Evolutionary conservation across 2,329 filamentous ascomycete species (phyloP).

Genomic region (Alternaria novae-zelandiae): DNA sequence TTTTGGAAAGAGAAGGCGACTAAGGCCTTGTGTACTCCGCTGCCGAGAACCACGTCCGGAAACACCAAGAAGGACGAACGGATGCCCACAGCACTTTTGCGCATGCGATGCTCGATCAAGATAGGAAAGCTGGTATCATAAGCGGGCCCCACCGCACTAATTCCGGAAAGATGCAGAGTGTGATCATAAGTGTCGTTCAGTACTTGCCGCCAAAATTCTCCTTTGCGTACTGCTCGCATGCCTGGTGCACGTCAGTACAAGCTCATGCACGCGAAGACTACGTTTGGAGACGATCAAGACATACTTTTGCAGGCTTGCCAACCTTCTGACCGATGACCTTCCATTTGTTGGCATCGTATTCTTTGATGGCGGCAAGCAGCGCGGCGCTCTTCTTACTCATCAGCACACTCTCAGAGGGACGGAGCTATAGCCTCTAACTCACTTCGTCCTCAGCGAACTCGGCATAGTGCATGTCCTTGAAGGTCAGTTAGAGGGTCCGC

Average conservation of each 20-base stretch:
- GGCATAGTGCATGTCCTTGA: constrained; percentile 96
- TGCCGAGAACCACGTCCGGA: constrained; percentile 31
- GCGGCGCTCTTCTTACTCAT: constrained; percentile 68
- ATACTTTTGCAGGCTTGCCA: constrained; percentile 93
- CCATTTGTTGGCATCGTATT: constrained; percentile 99
- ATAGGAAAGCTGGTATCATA: constrained; percentile 49
- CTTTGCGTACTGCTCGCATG: constrained; percentile 92
- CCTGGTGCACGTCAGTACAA: constrained; percentile 56
- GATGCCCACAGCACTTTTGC: constrained; percentile 37
- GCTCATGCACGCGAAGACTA: constrained; percentile 1
- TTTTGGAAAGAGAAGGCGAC: constrained; percentile 23
- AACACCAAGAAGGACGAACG: constrained; percentile 37
- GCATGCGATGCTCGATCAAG: constrained; percentile 37
- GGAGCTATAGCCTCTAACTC: constrained; percentile 30
- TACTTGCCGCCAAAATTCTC: constrained; percentile 77
- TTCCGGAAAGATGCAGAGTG: constrained; percentile 47
- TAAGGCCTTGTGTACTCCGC: constrained; percentile 28
- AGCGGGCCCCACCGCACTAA: constrained; percentile 37
- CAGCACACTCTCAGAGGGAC: constrained; percentile 26
- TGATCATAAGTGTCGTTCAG: constrained; percentile 51
- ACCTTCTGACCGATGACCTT: constrained; percentile 96
- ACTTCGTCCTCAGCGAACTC: constrained; percentile 98
- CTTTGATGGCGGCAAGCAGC: constrained; percentile 91
- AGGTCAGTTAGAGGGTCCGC: constrained; percentile 28
- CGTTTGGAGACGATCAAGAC: constrained; percentile 22